Percentiles rank a stretch among this genome's conserved stretches.
Conservation (phyloP, 2,329 filamentous ascomycete species). For the Aspergillus fructus region DNA sequence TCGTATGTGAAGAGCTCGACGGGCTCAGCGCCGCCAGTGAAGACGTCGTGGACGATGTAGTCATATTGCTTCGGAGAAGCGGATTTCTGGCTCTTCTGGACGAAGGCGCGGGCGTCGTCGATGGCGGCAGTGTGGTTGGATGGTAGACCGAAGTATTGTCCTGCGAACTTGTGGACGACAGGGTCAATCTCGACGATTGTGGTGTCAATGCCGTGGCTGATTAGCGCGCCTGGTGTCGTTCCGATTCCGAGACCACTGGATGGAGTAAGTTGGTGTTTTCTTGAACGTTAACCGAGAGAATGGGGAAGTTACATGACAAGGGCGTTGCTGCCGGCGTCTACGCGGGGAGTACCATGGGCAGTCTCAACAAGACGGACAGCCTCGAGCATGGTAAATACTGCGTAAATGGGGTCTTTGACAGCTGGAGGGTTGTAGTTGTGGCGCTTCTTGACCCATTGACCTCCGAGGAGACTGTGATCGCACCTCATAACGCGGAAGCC, state of each 20-base stretch:
- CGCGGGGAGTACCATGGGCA: constrained; percentile 36
- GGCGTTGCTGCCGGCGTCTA: constrained; percentile 70
- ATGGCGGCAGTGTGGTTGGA: constrained; percentile 76
- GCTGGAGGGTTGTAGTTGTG: constrained; percentile 50
- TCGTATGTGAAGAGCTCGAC: constrained; percentile 82
- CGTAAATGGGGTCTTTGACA: constrained; percentile 83
- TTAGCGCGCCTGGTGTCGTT: constrained; percentile 82
- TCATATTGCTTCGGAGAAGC: constrained; percentile 62
- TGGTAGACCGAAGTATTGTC: constrained; percentile 77
- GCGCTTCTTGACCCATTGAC: constrained; percentile 71
- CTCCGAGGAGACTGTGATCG: constrained; percentile 90
- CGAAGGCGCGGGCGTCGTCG: constrained; percentile 75
- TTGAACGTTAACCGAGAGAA: not conserved
- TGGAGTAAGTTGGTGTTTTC: constrained; percentile 16
- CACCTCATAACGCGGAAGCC: constrained; percentile 83
- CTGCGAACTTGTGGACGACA: constrained; percentile 78
- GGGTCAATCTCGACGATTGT: constrained; percentile 96
- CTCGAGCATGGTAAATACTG: constrained; percentile 94
- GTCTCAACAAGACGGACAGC: constrained; percentile 77
- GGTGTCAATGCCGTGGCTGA: constrained; percentile 84
- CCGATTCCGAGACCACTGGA: constrained; percentile 83
- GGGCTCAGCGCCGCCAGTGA: constrained; percentile 93
- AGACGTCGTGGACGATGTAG: constrained; percentile 97
- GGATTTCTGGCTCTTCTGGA: constrained; percentile 50
- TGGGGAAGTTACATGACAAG: constrained; percentile 70